phyloP scores from a whole-genome alignment of 73 alveolate species.

The Diophrys sp. region DNA sequence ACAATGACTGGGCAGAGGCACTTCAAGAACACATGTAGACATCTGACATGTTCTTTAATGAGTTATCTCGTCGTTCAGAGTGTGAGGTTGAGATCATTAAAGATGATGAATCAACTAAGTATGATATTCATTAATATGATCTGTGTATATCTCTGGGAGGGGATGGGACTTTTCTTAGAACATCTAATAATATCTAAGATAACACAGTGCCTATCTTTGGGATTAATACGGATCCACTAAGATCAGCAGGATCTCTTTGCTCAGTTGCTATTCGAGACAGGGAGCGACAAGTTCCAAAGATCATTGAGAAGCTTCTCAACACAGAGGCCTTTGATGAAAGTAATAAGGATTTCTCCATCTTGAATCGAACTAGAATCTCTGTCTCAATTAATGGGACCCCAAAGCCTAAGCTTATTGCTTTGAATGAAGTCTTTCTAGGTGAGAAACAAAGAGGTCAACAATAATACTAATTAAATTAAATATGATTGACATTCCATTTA shows the following conservation, averaged over 20 bases:
- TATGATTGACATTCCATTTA: too few species aligned
- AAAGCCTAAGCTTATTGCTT: neutral
- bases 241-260: conserved; percentile 36
- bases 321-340: neutral
- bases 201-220: conserved; percentile 31
- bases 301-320: too few species aligned
- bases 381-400: neutral
- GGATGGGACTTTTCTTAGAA: conserved; percentile 45
- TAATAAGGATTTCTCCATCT: neutral
- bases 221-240: conserved; percentile 40
- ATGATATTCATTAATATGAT: neutral
- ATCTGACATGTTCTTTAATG: neutral
- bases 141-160: conserved; percentile 9
- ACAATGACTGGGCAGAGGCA: neutral
- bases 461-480: too few species aligned
- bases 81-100: neutral
- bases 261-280: neutral
- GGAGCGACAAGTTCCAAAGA: neutral
- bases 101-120: neutral
- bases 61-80: neutral
- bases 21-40: neutral
- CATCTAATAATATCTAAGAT: conserved; percentile 21
- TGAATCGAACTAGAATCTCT: neutral
- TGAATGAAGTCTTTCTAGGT: neutral
- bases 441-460: neutral